Base-by-base conservation (phyloP, 1,139 yeast genomes). In the Zhuliangozyma parablackwelliae region DNA sequence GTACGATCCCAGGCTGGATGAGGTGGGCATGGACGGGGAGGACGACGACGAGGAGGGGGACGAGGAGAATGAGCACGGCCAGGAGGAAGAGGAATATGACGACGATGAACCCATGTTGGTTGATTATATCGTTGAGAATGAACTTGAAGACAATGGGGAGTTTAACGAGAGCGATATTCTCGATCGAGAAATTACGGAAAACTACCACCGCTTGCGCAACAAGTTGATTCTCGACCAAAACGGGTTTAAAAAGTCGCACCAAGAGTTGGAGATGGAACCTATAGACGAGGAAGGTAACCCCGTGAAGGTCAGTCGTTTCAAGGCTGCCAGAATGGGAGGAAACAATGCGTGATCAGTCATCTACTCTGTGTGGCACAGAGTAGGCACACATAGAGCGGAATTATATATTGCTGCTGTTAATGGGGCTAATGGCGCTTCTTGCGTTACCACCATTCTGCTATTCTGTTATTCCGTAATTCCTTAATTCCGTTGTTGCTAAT, bases 201-300 rank as follows among this genome's bases (percentile, higher is more conserved):
- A 79, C 36, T 86, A 86, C 51, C 78, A 80, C 34, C 65, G 69
- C 33, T 51, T 84, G 38, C 66, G 86, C 30, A 76, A 77, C 38
- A 69, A 69, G 39, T 56, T 83, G 46, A 63, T 82, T 20, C 45
- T 47, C 26, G 49, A 54, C 13, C 58, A 65, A 34, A 62, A 63
- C 36, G 82, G 82, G 0, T 78, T 56, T 44, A 57, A 57, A 13
- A 63, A 66, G 44, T 56, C 72, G 3, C 71, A 71, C 7, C 59
- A 64, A 37, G 88, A 77, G 36, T 52, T 60, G 41, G 92, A 80
- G 42, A 54, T 78, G 12, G 95, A 84, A 49, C 88, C 88, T 0
- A 63, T 84, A n/a, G 90, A 85, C 47, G 83, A 79, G 41, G 56
- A 65, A 29, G 88, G 87, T 0, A 74, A 78, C 37, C 78, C 80